Evolutionary conservation across 352 stramenopile genomes (phyloP), one percentile per base, ranked within the genome.

Genomic region (Aphanomyces astaci): DNA sequence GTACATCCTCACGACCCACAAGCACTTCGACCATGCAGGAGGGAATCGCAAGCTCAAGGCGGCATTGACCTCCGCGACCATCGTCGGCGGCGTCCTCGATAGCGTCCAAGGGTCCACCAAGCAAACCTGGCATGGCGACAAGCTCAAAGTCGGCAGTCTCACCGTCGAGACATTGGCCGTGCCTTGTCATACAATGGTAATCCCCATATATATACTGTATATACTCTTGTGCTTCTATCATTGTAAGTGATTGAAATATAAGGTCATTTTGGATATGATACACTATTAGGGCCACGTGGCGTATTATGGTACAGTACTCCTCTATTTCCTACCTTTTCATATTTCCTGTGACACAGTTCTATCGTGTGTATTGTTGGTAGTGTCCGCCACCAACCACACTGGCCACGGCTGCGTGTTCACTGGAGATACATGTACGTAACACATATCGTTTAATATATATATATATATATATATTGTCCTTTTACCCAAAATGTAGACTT

Each of bases 1-100:
- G 56, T 65, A 65, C 71, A 90, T 97, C 53, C 76, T 97, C 11
- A 97, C 90, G 54, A 98, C 92, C 0, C 92, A 98, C 75, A 90
- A 86, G 63, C 92, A 98, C 75, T 88, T 75, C 79, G 91, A 97
- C 73, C 92, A 98, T 68, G 77, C 90, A 0, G 91, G 90, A 9
- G 92, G 92, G 49, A 97, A 97, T 67, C 55, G 76, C 17, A 81
- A 85, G 11, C 75, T 98, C 28, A 46, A 46, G 22, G 36, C 56
- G 3, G 56, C 22, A 11, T 46, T 65, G 9, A 64, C 75, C 22
- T 30, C 63, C 49, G 79, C 96, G 40, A 68, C 71, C 0, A 79
- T 97, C 17, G 71, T 92, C 24, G 94, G 91, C 5, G 81, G 85
- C 40, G 73, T 78, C 3, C 84, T 82, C 56, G 78, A 96, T 56